These are phyloP conservation scores for Centella asiatica DNA, from an alignment of 129 eudicot species.

Conservation along the genomic window DNA sequence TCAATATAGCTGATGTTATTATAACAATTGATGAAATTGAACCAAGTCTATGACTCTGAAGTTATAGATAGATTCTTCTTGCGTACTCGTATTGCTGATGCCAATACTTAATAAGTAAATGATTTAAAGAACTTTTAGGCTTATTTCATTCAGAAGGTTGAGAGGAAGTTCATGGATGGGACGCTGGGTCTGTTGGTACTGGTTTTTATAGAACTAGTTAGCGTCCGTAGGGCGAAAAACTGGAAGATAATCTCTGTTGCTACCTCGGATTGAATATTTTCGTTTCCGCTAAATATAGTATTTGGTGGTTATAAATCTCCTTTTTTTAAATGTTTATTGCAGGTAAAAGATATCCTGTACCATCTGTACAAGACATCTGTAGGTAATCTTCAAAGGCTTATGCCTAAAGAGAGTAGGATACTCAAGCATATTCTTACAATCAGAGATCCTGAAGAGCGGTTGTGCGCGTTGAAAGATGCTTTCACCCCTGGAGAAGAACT, in stretches of 20 bases:
- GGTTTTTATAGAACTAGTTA: too few relatives aligned
- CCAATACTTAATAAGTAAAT: too few relatives aligned
- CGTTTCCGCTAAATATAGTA: too few relatives aligned
- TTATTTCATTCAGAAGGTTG: too few relatives aligned
- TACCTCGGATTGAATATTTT: not conserved
- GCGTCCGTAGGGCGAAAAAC: not conserved
- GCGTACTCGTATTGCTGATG: too few relatives aligned
- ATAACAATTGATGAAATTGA: too few relatives aligned
- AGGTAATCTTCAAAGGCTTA: constrained; percentile 63
- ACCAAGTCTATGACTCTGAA: too few relatives aligned
- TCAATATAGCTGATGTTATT: too few relatives aligned
- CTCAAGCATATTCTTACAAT: constrained; percentile 64
- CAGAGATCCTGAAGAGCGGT: constrained; percentile 65
- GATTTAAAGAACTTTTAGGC: too few relatives aligned
- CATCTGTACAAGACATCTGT: constrained; percentile 60
- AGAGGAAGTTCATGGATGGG: too few relatives aligned
- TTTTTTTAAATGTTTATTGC: constrained; percentile 1
- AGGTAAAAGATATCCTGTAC: constrained; percentile 75
- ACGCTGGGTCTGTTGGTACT: too few relatives aligned
- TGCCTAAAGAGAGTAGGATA: constrained; percentile 79
- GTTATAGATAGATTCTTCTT: too few relatives aligned
- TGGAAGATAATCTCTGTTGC: not conserved
- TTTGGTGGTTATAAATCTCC: not conserved
- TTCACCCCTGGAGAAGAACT: constrained; percentile 82
- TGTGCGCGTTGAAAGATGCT: constrained; percentile 59